Evolutionary conservation across 208 protist species (phyloP).

Genomic region (Trypanosoma caninum): DNA sequence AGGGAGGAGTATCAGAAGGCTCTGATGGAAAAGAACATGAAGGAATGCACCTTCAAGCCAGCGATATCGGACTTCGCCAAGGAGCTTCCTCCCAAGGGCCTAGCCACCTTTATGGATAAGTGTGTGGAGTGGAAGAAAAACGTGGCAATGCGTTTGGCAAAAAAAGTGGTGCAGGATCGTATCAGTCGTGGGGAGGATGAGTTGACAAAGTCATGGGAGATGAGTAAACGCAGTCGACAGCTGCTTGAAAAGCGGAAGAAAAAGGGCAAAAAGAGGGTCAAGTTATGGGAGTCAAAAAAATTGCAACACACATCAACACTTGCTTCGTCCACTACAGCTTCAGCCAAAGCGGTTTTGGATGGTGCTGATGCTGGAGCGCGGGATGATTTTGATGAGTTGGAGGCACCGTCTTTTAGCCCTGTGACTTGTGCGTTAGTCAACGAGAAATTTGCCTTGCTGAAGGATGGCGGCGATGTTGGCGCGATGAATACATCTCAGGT

Average conservation of each 20-base stretch:
- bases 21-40: conserved; percentile 26
- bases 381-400: not conserved
- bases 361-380: not conserved
- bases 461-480: not conserved
- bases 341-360: not conserved
- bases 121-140: conserved; percentile 58
- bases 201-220: conserved; percentile 15
- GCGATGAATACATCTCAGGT: not conserved
- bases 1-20: conserved; percentile 4
- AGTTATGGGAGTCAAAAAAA: conserved; percentile 21
- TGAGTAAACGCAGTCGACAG: conserved; percentile 11
- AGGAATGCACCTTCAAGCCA: conserved; percentile 52
- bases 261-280: conserved; percentile 1
- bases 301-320: not conserved
- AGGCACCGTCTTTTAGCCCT: conserved; percentile 12
- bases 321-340: not conserved
- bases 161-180: conserved; percentile 33
- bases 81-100: conserved; percentile 32
- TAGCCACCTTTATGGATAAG: conserved; percentile 50
- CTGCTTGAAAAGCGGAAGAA: conserved; percentile 1
- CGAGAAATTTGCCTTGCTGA: not conserved
- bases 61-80: conserved; percentile 29
- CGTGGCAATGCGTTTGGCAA: conserved; percentile 20
- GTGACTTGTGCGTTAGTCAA: not conserved
- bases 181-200: conserved; percentile 18